phyloP scores from a whole-genome alignment of 2,329 filamentous ascomycete genomes.

The Leptographium radiaticola region DNA sequence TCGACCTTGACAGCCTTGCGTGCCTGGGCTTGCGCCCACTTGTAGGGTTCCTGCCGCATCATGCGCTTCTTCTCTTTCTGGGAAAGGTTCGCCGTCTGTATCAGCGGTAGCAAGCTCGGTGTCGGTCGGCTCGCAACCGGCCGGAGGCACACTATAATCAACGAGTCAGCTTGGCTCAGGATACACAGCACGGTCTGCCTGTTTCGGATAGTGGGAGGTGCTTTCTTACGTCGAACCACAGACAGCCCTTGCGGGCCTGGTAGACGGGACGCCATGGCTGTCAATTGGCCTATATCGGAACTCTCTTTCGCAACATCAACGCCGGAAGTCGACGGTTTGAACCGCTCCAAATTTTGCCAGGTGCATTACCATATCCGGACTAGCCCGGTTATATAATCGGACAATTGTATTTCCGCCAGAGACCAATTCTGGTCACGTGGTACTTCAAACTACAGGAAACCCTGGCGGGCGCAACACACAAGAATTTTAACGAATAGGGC shows the following conservation, averaged over 20 bases:
- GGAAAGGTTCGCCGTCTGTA: slow-evolving; percentile 52
- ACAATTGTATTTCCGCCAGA: not conserved
- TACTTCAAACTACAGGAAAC: not conserved
- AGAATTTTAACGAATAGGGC: slow-evolving; percentile 7
- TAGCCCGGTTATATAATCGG: not conserved
- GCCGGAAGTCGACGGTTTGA: not conserved
- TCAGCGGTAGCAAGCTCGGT: slow-evolving; percentile 41
- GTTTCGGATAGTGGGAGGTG: slow-evolving; percentile 11
- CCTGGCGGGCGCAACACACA: slow-evolving; percentile 8
- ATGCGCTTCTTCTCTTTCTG: slow-evolving; percentile 50
- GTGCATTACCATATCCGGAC: not conserved
- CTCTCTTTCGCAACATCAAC: not conserved
- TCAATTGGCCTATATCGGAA: not conserved
- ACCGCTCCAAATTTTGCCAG: slow-evolving; percentile 7
- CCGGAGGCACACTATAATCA: slow-evolving; percentile 43
- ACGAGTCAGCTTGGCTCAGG: not conserved
- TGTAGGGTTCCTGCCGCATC: slow-evolving; percentile 67
- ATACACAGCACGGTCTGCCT: slow-evolving; percentile 8
- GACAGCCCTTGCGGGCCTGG: slow-evolving; percentile 45
- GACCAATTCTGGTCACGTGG: slow-evolving; percentile 6
- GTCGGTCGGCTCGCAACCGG: slow-evolving; percentile 31
- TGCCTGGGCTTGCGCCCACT: slow-evolving; percentile 66
- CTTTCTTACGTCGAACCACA: slow-evolving; percentile 42
- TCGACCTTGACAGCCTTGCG: slow-evolving; percentile 73
- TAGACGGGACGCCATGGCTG: slow-evolving; percentile 56